Evolutionary conservation across 192 early-diverging fungal genomes (phyloP).

Genomic region (Martensiomyces pterosporus): DNA sequence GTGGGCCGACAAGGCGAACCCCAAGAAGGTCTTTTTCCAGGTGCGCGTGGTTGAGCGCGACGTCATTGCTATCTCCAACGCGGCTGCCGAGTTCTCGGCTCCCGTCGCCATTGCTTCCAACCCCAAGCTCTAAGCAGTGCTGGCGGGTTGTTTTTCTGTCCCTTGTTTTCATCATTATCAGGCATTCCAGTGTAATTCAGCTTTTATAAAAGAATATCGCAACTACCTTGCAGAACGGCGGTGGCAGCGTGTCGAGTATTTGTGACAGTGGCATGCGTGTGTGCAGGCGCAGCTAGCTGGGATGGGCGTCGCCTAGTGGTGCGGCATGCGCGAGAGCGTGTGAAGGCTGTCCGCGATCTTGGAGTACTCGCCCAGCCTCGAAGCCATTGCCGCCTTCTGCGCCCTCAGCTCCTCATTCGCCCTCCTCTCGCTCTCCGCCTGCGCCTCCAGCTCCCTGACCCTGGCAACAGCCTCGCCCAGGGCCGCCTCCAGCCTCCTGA

Average conservation of each 20-base stretch:
- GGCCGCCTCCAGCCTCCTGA: constrained; percentile 18
- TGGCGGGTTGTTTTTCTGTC: too few species aligned
- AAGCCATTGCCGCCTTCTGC: constrained; percentile 10
- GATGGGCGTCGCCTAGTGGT: constrained; percentile 1
- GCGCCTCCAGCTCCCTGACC: constrained; percentile 25
- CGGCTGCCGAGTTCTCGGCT: constrained; percentile 74
- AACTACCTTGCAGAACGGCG: too few species aligned
- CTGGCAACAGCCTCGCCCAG: constrained; percentile 29
- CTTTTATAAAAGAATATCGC: too few species aligned
- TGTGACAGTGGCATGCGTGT: too few species aligned
- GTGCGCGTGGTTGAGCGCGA: constrained; percentile 92
- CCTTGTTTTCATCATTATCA: too few species aligned
- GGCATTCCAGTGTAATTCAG: too few species aligned
- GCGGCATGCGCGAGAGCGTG: constrained; percentile 6
- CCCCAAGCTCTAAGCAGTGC: constrained; percentile 39
- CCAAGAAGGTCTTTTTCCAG: constrained; percentile 88
- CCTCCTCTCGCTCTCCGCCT: constrained; percentile 13
- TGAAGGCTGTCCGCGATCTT: constrained; percentile 24
- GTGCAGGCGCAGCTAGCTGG: too few species aligned
- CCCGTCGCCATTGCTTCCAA: constrained; percentile 18
- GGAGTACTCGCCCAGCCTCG: constrained; percentile 25
- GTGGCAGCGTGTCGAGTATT: too few species aligned
- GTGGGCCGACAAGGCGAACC: constrained; percentile 74
- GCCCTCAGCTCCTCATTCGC: constrained; percentile 11
- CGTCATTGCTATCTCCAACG: constrained; percentile 83